Base-by-base conservation (phyloP, 75 land plant species). In the Sequoiadendron giganteum region DNA sequence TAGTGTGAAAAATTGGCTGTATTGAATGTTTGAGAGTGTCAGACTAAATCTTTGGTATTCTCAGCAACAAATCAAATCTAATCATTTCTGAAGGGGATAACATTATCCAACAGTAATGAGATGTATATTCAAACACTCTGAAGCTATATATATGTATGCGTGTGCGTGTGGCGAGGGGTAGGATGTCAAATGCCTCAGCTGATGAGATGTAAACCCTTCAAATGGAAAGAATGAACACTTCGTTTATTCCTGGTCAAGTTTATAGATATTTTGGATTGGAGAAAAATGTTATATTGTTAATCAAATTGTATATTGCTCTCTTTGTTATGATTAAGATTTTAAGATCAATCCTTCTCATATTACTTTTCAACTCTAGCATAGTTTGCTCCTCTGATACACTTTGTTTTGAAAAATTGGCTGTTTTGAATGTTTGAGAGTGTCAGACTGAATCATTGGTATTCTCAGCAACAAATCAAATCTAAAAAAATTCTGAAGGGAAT, bases 401-500 rank as follows among this genome's bases (percentile, higher is more conserved):
- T 21, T 6, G 39, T 2, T 42, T 19, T 14, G 2, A 14, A 52
- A 52, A 52, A 14, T 13, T 13, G 55, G 16, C 16, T 52, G 55
- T 52, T 14, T 1, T 52, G 55, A 52, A 52, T 42, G 38, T 39
- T 38, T 80, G n/a, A 56, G 43, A 52, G 47, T 80, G 83, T 80
- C 25, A 68, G 72, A 68, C n/a, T 68, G 72, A 68, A 68, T 21
- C 72, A 68, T 80, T 42, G 83, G 83, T 36, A 32, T 80, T 76
- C 83, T 78, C 19, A 42, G 28, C 47, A 42, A 80, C 7, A 80
- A 38, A 42, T 39, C 83, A 39, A 42, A 34, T 76, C 18, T 76
- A 76, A 76, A 18, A 76, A 76, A 18, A 36, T 34, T 42, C 9
- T 80, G 1, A 80, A 39, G 10, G 2, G 28, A 16, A 21, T 80